A percentile compares a stretch with the other conserved stretches of the same genome.
phyloP scores from a whole-genome alignment of 164 flowering plant species.

The Buxus sempervirens region DNA sequence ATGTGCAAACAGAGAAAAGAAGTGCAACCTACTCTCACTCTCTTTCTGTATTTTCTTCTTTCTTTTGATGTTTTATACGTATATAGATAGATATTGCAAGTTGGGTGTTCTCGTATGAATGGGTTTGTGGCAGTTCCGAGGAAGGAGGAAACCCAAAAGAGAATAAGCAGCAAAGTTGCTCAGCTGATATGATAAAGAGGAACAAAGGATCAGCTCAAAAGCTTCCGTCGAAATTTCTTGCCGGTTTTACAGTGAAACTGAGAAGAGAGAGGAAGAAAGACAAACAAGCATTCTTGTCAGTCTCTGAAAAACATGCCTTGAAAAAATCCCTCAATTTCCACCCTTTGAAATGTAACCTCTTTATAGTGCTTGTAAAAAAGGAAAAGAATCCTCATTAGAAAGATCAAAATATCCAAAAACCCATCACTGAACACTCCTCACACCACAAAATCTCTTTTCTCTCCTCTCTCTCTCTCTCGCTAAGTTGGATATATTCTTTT shows the following conservation, averaged over 20 bases:
- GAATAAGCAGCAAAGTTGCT: constrained; percentile 40
- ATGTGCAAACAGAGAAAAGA: too few relatives aligned
- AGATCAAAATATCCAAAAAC: too few relatives aligned
- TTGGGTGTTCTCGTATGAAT: constrained; percentile 4
- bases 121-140: constrained; percentile 53
- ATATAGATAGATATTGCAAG: background rate
- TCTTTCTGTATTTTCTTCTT: too few relatives aligned
- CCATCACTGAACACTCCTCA: constrained; percentile 13
- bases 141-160: constrained; percentile 27
- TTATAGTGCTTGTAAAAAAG: background rate
- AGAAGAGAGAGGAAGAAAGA: constrained; percentile 23
- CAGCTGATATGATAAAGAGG: constrained; percentile 63
- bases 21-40: too few relatives aligned
- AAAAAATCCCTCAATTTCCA: background rate
- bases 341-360: background rate
- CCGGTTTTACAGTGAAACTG: constrained; percentile 39
- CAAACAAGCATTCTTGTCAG: constrained; percentile 48
- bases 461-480: too few relatives aligned
- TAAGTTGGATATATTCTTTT: too few relatives aligned
- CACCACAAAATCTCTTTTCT: too few relatives aligned
- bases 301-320: constrained; percentile 6
- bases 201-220: constrained; percentile 56
- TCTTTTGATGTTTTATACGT: background rate
- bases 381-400: background rate
- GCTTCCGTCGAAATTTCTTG: constrained; percentile 61